Base-by-base conservation (phyloP, 2,329 filamentous ascomycete genomes). In the Ascochyta viciae-villosae region DNA sequence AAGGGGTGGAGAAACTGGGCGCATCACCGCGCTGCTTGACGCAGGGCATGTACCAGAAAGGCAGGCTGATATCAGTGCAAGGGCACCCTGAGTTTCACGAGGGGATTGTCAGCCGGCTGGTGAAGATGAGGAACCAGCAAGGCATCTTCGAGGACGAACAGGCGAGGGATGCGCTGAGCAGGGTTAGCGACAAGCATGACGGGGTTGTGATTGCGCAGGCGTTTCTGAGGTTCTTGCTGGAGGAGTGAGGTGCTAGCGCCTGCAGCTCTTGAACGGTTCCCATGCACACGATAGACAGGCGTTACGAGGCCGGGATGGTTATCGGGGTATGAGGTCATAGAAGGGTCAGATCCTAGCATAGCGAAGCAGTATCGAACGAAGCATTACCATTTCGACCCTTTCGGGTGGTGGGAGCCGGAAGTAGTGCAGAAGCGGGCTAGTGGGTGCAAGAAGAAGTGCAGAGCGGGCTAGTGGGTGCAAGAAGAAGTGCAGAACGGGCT, bases 61-160 rank as follows among this genome's bases (percentile, higher is more conserved):
- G 82, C 38, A 82, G 83, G 33, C 80, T 90, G 57, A 87, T 96
- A 58, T 88, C 90, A 0, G 85, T 96, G 1, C 92, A 96, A 78
- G 92, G 91, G 6, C 92, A 96, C 74, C 92, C 92, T 0, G 92
- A 96, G 74, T 95, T 94, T 72, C 89, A 83, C 4, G 81, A 82
- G 56, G 83, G 86, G 15, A 92, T 96, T 62, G 85, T 92, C 65
- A 80, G 78, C 16, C 88, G 91, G 73, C 76, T 96, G 34, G 76
- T 94, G 50, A 81, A 83, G 57, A 77, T 83, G 57, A 83, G 92
- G 53, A 85, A 89, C 68, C 79, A 81, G 26, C 79, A 79, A 43
- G 91, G 90, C 1, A 81, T 95, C 22, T 89, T 96, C 61, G 77
- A 82, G 50, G 86, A 93, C 53, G 85, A 85, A 16, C 76, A 89